A percentile compares a stretch with the other conserved stretches of the same genome.
Conservation (phyloP, 106 monocot species). For the Dendrobium nobile region DNA sequence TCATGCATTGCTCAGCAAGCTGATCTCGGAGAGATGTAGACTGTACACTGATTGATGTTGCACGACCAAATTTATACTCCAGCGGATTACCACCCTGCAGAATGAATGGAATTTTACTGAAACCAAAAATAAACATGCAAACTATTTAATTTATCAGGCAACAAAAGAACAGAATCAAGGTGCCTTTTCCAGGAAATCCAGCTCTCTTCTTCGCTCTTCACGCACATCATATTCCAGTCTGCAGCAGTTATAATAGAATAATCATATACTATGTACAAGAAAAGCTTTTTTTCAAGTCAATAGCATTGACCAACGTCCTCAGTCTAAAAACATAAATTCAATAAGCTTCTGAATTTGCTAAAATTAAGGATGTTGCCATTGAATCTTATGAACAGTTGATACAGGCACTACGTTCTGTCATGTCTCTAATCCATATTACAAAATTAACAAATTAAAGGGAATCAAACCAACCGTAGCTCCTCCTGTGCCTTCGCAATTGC, state of each 20-base stretch:
- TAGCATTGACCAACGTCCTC: neutral
- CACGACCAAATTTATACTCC: constrained; percentile 74
- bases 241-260: constrained; percentile 11
- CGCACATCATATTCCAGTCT: constrained; percentile 80
- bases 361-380: constrained; percentile 1
- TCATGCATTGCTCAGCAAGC: constrained; percentile 49
- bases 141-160: neutral
- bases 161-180: neutral
- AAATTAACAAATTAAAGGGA: neutral
- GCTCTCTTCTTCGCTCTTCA: constrained; percentile 78
- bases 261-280: neutral
- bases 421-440: neutral
- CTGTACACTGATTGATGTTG: constrained; percentile 59
- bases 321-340: neutral
- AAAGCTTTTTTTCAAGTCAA: neutral
- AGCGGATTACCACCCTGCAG: constrained; percentile 87
- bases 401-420: neutral
- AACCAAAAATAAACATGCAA: neutral
- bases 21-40: constrained; percentile 77
- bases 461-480: constrained; percentile 52
- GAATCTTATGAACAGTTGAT: neutral
- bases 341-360: neutral
- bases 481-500: constrained; percentile 84
- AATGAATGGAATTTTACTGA: constrained; percentile 4
- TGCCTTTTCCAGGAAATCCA: constrained; percentile 91